Conservation (phyloP, 1,284 basidiomycete genomes). For the Coniophora puteana region DNA sequence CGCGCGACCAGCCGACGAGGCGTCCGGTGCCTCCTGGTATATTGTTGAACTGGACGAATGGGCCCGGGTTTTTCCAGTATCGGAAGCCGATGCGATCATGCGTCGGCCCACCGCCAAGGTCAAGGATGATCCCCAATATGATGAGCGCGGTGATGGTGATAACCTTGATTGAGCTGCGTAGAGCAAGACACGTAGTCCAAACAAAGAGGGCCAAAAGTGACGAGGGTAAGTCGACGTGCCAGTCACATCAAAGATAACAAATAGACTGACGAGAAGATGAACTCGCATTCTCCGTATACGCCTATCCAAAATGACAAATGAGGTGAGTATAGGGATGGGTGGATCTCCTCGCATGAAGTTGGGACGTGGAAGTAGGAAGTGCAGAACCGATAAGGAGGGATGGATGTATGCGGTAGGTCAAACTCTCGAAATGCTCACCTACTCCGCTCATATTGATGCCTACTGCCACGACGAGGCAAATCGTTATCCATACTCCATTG, state of each 20-base stretch:
- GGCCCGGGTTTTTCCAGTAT: slow-evolving; percentile 53
- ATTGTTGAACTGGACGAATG: slow-evolving; percentile 42
- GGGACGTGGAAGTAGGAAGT: too few relatives aligned
- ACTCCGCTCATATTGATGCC: slow-evolving; percentile 57
- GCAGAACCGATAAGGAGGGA: too few relatives aligned
- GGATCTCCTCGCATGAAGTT: too few relatives aligned
- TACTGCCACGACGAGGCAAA: slow-evolving; percentile 59
- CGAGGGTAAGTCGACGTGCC: too few relatives aligned
- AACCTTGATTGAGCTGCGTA: slow-evolving; percentile 57
- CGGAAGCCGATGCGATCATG: slow-evolving; percentile 49
- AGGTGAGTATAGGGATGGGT: too few relatives aligned
- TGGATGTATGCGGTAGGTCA: too few relatives aligned
- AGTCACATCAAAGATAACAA: not conserved
- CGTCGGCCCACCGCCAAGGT: slow-evolving; percentile 55
- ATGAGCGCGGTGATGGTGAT: slow-evolving; percentile 49
- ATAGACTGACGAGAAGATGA: slow-evolving; percentile 36
- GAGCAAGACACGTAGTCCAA: too few relatives aligned
- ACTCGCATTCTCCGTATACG: slow-evolving; percentile 52
- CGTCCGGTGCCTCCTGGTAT: slow-evolving; percentile 46
- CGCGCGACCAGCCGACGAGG: slow-evolving; percentile 53
- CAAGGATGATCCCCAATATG: slow-evolving; percentile 43
- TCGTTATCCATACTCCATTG: slow-evolving; percentile 59
- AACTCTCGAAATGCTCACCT: slow-evolving; percentile 31
- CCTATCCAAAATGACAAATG: slow-evolving; percentile 18
- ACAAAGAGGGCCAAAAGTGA: too few relatives aligned